Evolutionary conservation across 176 grass and related monocot genomes (phyloP).

Genomic region (Luzula sylvatica): DNA sequence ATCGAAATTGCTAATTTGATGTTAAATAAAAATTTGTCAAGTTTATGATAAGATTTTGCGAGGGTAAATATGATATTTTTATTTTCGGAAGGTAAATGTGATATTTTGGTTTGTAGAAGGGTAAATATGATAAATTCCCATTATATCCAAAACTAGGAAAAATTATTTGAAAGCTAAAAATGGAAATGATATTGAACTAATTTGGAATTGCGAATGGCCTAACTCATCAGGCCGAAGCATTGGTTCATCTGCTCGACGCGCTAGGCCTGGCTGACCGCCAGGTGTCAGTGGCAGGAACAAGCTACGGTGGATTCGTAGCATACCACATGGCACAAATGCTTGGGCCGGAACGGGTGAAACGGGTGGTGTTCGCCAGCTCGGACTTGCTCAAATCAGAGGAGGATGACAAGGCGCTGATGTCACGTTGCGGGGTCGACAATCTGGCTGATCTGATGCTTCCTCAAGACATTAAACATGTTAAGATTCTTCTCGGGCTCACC

Average conservation of each 20-base stretch:
- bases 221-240: slow-evolving; percentile 40
- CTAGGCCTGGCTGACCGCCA: neutral
- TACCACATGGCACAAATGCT: slow-evolving; percentile 62
- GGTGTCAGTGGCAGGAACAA: slow-evolving; percentile 59
- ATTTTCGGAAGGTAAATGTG: no score
- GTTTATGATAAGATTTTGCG: no score
- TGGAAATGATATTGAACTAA: neutral
- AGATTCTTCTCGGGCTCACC: slow-evolving; percentile 37
- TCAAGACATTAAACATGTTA: slow-evolving; percentile 25
- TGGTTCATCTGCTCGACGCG: slow-evolving; percentile 37
- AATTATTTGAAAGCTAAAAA: no score
- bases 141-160: no score
- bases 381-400: slow-evolving; percentile 51
- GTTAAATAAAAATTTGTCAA: no score
- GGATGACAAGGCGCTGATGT: slow-evolving; percentile 48
- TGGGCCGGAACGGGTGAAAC: slow-evolving; percentile 14
- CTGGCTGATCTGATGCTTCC: slow-evolving; percentile 47
- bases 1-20: no score
- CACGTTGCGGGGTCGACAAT: slow-evolving; percentile 36
- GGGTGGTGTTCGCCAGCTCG: slow-evolving; percentile 59
- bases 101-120: no score
- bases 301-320: slow-evolving; percentile 86
- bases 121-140: no score
- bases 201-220: neutral
- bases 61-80: no score